Percentiles rank a stretch among this genome's conserved stretches.
phyloP scores from a whole-genome alignment of 1,139 yeast species.

The Kurtzmaniella quercitrusa region DNA sequence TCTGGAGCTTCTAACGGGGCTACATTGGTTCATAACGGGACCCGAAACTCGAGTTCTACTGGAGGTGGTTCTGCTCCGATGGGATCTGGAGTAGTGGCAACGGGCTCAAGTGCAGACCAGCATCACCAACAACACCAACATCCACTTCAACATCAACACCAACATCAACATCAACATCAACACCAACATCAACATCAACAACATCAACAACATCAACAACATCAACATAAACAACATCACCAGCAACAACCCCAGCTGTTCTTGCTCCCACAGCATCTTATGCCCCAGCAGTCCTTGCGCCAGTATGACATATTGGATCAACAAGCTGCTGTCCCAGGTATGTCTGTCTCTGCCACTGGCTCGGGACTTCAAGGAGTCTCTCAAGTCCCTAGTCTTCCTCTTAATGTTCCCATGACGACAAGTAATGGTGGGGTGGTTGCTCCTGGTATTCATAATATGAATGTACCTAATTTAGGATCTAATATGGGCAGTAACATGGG shows the following conservation, averaged over 20 bases:
- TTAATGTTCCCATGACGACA: neutral
- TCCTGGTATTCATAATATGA: neutral
- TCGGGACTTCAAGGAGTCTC: neutral
- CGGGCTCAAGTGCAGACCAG: slow-evolving; percentile 10
- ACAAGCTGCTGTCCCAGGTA: neutral
- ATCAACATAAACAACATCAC: slow-evolving; percentile 6
- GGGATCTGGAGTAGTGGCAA: slow-evolving; percentile 5
- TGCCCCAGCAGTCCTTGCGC: slow-evolving; percentile 9
- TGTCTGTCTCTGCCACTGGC: neutral
- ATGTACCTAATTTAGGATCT: neutral
- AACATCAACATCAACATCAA: slow-evolving; percentile 6
- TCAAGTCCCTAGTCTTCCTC: neutral
- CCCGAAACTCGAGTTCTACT: neutral
- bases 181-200: slow-evolving; percentile 10
- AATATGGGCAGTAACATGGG: neutral
- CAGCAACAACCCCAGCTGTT: slow-evolving; percentile 3
- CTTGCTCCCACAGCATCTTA: slow-evolving; percentile 6
- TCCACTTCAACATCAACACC: slow-evolving; percentile 7
- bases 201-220: slow-evolving; percentile 8
- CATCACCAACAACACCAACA: slow-evolving; percentile 10
- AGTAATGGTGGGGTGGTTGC: neutral
- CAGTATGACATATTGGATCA: slow-evolving; percentile 3
- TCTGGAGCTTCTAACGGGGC: neutral
- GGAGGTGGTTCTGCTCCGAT: neutral
- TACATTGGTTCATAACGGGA: neutral